Conservation (phyloP, 495 filamentous ascomycete species). For the Penicillium lividum region DNA sequence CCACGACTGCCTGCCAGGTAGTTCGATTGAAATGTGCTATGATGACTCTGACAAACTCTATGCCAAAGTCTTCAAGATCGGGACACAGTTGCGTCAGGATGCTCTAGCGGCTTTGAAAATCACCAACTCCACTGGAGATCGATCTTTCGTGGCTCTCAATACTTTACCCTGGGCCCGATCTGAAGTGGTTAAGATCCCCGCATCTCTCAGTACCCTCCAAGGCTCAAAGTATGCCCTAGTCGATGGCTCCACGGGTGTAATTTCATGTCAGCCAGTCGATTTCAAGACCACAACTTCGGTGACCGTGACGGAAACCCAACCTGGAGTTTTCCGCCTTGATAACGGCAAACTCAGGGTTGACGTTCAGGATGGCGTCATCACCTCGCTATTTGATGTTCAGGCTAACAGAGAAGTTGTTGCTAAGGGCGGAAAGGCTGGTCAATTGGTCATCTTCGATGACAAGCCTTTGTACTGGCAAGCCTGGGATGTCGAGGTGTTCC, state of each 20-base stretch:
- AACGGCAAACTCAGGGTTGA: constrained; percentile 73
- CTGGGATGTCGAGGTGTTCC: constrained; percentile 98
- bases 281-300: constrained; percentile 49
- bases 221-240: constrained; percentile 50
- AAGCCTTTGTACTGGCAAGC: constrained; percentile 99
- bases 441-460: constrained; percentile 95
- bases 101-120: constrained; percentile 69
- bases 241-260: constrained; percentile 43
- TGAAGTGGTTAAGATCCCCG: constrained; percentile 65
- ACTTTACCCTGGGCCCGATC: constrained; percentile 81
- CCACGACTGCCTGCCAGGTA: constrained; percentile 96
- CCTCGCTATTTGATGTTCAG: constrained; percentile 73
- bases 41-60: constrained; percentile 90
- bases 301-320: constrained; percentile 61
- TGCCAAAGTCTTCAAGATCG: constrained; percentile 75
- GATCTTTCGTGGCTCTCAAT: constrained; percentile 62
- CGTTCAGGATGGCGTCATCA: constrained; percentile 74
- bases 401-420: constrained; percentile 75
- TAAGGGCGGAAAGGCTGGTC: constrained; percentile 78
- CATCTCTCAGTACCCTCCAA: constrained; percentile 25
- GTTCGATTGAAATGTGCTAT: constrained; percentile 95
- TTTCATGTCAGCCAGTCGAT: constrained; percentile 52
- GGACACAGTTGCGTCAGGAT: constrained; percentile 66
- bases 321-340: constrained; percentile 73
- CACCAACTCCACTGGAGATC: constrained; percentile 30